Conservation (phyloP, 1,284 basidiomycete species). For the Marasmius tenuissimus region DNA sequence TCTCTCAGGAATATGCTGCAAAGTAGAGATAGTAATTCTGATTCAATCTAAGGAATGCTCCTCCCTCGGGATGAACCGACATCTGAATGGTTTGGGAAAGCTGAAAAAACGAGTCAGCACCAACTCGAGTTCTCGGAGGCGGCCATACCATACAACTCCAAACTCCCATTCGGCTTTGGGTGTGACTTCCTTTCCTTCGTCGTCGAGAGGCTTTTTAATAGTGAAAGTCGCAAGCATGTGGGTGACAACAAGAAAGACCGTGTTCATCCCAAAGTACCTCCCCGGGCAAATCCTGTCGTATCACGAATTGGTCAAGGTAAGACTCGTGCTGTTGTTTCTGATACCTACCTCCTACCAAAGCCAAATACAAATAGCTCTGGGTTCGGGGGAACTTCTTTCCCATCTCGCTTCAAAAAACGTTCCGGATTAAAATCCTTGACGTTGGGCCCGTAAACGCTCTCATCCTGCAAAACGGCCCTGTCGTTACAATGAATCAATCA, state of each 20-base stretch:
- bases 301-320: not conserved
- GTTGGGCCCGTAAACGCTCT: conserved; percentile 13
- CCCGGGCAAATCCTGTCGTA: not conserved
- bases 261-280: not conserved
- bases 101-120: too few species aligned
- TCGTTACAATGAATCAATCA: not conserved
- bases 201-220: not conserved
- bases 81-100: too few species aligned
- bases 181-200: not conserved
- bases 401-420: conserved; percentile 16
- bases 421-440: conserved; percentile 19
- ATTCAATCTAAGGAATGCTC: too few species aligned
- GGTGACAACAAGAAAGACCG: not conserved
- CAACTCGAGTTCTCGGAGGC: too few species aligned
- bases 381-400: not conserved
- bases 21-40: too few species aligned
- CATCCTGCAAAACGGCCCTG: conserved; percentile 21
- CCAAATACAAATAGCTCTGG: not conserved
- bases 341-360: not conserved
- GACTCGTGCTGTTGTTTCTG: not conserved
- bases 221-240: not conserved
- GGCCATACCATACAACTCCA: too few species aligned
- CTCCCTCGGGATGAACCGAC: too few species aligned
- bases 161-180: too few species aligned
- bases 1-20: too few species aligned